These are phyloP conservation scores for Exophiala calicioides DNA, from an alignment of 2,329 filamentous ascomycete species.

Conservation along the genomic window DNA sequence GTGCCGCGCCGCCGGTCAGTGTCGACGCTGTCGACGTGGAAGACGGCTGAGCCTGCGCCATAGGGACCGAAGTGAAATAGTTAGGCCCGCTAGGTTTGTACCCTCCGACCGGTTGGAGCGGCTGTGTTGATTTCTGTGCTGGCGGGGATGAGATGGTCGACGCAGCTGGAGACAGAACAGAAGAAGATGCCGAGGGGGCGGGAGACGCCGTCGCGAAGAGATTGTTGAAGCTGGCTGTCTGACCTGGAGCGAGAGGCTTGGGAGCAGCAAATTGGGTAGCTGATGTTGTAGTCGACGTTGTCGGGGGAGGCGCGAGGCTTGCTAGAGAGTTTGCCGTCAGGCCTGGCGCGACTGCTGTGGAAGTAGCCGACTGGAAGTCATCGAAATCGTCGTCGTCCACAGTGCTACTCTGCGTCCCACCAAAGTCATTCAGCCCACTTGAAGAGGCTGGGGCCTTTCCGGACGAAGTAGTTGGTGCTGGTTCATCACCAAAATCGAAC, in stretches of 20 bases:
- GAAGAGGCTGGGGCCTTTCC: constrained; percentile 45
- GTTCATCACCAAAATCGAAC: constrained; percentile 83
- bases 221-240: constrained; percentile 76
- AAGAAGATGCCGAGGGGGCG: constrained; percentile 41
- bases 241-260: constrained; percentile 78
- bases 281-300: constrained; percentile 48
- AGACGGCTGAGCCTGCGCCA: constrained; percentile 23
- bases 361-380: constrained; percentile 88
- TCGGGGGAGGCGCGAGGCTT: constrained; percentile 48
- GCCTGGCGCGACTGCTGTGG: constrained; percentile 48
- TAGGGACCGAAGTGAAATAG: constrained; percentile 81
- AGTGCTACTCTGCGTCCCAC: constrained; percentile 43
- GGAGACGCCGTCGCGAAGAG: constrained; percentile 70
- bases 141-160: constrained; percentile 45
- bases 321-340: constrained; percentile 41
- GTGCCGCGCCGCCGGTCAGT: constrained; percentile 36
- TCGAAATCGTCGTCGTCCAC: constrained; percentile 86
- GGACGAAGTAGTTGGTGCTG: constrained; percentile 50
- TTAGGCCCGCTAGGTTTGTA: constrained; percentile 81
- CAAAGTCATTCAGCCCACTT: constrained; percentile 46
- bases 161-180: constrained; percentile 66
- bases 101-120: constrained; percentile 56
- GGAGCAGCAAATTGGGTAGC: constrained; percentile 75
- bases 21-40: constrained; percentile 34
- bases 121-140: constrained; percentile 42